A percentile compares a stretch with the other conserved stretches of the same genome.
Evolutionary conservation across 2,329 filamentous ascomycete species (phyloP).

Genomic region (Colletotrichum lini): DNA sequence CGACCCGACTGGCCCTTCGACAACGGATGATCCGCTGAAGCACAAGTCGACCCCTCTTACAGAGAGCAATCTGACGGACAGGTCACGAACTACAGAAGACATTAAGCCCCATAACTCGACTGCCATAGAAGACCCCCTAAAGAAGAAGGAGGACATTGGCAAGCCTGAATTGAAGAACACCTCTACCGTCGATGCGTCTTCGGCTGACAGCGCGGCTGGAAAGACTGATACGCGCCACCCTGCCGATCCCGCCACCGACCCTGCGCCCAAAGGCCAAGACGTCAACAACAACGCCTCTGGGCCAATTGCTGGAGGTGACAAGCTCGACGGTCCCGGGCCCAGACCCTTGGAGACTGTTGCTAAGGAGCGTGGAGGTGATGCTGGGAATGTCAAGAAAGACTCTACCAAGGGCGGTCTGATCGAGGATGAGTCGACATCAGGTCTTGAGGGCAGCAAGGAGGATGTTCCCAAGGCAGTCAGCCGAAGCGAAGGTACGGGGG

Average conservation of each 20-base stretch:
- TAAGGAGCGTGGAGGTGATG: conserved; percentile 51
- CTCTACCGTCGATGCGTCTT: conserved; percentile 42
- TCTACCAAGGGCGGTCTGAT: conserved; percentile 40
- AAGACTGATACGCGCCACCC: conserved; percentile 60
- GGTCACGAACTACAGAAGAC: conserved; percentile 2
- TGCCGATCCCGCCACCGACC: conserved; percentile 52
- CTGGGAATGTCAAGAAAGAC: conserved; percentile 44
- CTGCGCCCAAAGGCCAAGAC: conserved; percentile 53
- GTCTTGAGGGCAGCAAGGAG: conserved; percentile 39
- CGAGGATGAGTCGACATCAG: conserved; percentile 34
- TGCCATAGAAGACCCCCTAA: neutral
- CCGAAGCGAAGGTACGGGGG: conserved; percentile 64
- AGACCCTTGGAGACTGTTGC: conserved; percentile 58
- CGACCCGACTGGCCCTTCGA: neutral
- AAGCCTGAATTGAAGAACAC: conserved; percentile 44
- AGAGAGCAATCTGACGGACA: conserved; percentile 1
- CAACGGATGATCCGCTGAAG: neutral
- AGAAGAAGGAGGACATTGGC: conserved; percentile 41
- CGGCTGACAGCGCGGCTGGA: conserved; percentile 44
- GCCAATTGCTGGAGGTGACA: conserved; percentile 51
- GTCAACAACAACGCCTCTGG: conserved; percentile 51
- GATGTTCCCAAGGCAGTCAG: conserved; percentile 37
- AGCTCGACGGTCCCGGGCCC: conserved; percentile 60
- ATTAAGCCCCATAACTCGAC: neutral
- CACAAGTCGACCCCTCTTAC: neutral